phyloP scores from a whole-genome alignment of 2,329 filamentous ascomycete species.

The Monosporascus ibericus region DNA sequence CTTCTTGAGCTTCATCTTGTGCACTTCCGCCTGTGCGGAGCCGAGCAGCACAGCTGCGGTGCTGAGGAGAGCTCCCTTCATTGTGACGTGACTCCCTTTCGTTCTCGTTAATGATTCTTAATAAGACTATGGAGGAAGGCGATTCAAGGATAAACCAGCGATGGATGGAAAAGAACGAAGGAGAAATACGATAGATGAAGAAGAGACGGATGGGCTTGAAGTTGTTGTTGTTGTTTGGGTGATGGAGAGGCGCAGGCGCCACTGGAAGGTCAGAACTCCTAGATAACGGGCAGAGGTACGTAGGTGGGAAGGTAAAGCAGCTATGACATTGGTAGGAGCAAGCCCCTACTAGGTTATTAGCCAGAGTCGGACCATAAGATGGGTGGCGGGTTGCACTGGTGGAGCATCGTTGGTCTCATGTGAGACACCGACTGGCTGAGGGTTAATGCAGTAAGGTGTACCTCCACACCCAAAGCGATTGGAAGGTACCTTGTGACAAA shows the following conservation, averaged over 20 bases:
- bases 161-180: slow-evolving; percentile 7
- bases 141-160: neutral
- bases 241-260: neutral
- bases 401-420: neutral
- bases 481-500: neutral
- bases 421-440: neutral
- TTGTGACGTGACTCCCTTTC: slow-evolving; percentile 44
- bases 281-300: neutral
- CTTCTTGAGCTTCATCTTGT: slow-evolving; percentile 99
- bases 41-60: slow-evolving; percentile 75
- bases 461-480: neutral
- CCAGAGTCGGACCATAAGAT: neutral
- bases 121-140: neutral
- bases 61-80: slow-evolving; percentile 81
- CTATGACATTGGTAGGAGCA: neutral
- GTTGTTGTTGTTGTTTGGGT: neutral
- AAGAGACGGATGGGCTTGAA: slow-evolving; percentile 8
- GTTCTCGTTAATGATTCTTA: slow-evolving; percentile 5
- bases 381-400: too few relatives aligned
- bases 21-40: slow-evolving; percentile 76
- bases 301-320: neutral
- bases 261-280: neutral
- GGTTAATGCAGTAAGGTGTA: neutral
- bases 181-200: slow-evolving; percentile 3
- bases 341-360: neutral